Evolutionary conservation across 805 yeast species (phyloP), one percentile per base, ranked within the genome.

Genomic region (Zygotorulaspora sp.): DNA sequence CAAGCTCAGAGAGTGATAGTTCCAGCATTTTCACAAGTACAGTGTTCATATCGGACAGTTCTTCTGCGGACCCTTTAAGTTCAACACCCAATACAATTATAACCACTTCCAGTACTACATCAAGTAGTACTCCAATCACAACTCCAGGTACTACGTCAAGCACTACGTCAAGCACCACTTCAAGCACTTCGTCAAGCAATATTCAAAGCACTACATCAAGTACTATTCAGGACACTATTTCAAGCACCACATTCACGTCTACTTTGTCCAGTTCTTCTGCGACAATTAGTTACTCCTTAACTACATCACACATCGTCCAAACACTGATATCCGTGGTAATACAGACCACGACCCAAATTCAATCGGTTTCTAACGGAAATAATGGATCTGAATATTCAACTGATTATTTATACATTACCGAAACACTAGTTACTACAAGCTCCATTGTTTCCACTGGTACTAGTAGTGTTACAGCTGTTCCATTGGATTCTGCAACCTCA

Each of bases 111-210:
- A 34, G 32, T 17, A 6, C 27, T 6, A 35, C 34, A 12, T 15
- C 30, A n/a, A 15, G 6, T 24, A 40, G 36, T 24, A 22, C 35
- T 7, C 12, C 8, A 7, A n/a, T 10, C 16, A 13, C 38, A 6
- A 27, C 29, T 12, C 25, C 36, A 12, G 16, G 30, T 10, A 5
- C 14, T 5, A 11, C 27, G 17, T 13, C 27, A 11, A 15, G 25
- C 23, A 38, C 35, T 18, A 11, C 29, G 26, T 10, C 30, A 16
- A 32, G 18, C 19, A 19, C 41, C 15, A 15, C 22, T 30, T 22
- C 16, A 17, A 35, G 8, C 19, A 18, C 28, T 5, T 17, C 26
- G 6, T 31, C 35, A 6, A 23, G 28, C 10, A 13, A 8, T 6
- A 8, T 6, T n/a, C 13, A 20, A 17, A 17, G 32, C 12, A 37